Base-by-base conservation (phyloP, 371 early-diverging fungal species). In the Mucor racemosus region DNA sequence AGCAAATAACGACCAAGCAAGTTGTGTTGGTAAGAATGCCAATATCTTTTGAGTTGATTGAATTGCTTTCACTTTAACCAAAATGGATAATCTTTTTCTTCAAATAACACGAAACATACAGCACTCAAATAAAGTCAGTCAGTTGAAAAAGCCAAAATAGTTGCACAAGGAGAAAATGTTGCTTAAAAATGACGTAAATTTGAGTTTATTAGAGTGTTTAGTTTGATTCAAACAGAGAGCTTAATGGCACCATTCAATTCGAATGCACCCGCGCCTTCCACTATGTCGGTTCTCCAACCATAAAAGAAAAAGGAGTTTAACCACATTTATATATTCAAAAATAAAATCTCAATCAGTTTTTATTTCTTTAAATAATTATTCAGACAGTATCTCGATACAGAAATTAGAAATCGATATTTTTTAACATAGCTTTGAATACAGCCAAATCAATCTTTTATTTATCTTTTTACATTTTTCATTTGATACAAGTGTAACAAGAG, bases 61-160 rank as follows among this genome's bases (percentile, higher is more conserved):
- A n/a, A n/a, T n/a, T n/a, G n/a, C n/a, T n/a, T n/a, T n/a, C n/a
- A n/a, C n/a, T n/a, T n/a, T n/a, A n/a, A n/a, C n/a, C n/a, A n/a
- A n/a, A n/a, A n/a, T n/a, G n/a, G n/a, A n/a, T n/a, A n/a, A n/a
- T n/a, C n/a, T n/a, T n/a, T n/a, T n/a, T n/a, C n/a, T n/a, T n/a
- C n/a, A n/a, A n/a, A n/a, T n/a, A n/a, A n/a, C n/a, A n/a, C n/a
- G n/a, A n/a, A n/a, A n/a, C n/a, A n/a, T n/a, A n/a, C n/a, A n/a
- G n/a, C n/a, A n/a, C n/a, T n/a, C 53, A 31, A 50, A 50, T 50
- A n/a, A 50, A 53, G 53, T 53, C 53, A 46, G 46, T 46, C 46
- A 46, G 46, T 44, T 15, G 44, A 42, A 17, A 44, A 44, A 44
- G 46, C 46, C 17, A 17, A 42, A 46, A 8, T 53, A 31, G 53